Evolutionary conservation across 768 basidiomycete species (phyloP).

Genomic region (Cystofilobasidium macerans): DNA sequence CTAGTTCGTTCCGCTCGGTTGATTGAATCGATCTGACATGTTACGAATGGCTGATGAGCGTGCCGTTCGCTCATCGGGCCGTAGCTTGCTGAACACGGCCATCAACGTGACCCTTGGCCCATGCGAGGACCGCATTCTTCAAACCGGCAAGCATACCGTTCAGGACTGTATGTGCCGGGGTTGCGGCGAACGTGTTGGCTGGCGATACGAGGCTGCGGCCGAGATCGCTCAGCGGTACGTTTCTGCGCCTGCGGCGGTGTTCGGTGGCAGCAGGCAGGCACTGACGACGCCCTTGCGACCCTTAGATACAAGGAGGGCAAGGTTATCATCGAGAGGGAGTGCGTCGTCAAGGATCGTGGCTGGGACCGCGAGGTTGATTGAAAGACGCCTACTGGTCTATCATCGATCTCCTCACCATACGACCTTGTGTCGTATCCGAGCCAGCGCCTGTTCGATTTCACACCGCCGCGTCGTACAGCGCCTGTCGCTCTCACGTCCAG

Average conservation of each 20-base stretch:
- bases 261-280: background rate
- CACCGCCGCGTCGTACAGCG: too few relatives aligned
- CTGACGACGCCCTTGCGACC: background rate
- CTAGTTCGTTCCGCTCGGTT: constrained; percentile 30
- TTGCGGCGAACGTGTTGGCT: constrained; percentile 29
- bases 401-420: too few relatives aligned
- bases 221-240: constrained; percentile 33
- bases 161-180: background rate
- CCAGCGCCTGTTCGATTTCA: too few relatives aligned
- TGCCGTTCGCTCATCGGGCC: background rate
- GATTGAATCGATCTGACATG: background rate
- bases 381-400: too few relatives aligned
- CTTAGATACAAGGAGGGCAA: constrained; percentile 36
- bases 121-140: constrained; percentile 33
- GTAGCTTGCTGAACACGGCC: constrained; percentile 37
- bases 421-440: too few relatives aligned
- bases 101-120: constrained; percentile 37
- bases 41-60: background rate
- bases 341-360: constrained; percentile 38
- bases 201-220: constrained; percentile 37
- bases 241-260: background rate
- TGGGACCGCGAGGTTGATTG: constrained; percentile 27
- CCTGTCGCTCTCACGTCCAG: too few relatives aligned
- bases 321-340: constrained; percentile 36
- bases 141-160: constrained; percentile 38